These are phyloP conservation scores for Scutellaria baicalensis DNA, from an alignment of 257 asterid genomes.

Conservation along the genomic window DNA sequence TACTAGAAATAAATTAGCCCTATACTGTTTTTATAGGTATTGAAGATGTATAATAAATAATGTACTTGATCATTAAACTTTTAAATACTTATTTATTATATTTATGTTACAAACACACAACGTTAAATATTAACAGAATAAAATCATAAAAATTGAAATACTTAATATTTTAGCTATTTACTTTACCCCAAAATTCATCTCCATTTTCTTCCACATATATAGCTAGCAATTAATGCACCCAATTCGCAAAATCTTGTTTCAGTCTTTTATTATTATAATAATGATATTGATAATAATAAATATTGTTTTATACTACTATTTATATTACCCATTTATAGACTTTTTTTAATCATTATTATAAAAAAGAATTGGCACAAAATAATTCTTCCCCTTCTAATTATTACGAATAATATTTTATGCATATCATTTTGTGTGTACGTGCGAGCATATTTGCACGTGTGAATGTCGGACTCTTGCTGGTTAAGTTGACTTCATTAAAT, in stretches of 20 bases:
- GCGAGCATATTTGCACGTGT: conserved; percentile 31
- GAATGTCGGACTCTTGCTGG: conserved; percentile 15
- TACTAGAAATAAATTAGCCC: too few species aligned
- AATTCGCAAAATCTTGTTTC: conserved; percentile 3
- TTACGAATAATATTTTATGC: neutral
- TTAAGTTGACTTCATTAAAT: conserved; percentile 41
- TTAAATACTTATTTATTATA: too few species aligned
- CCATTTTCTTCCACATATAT: neutral
- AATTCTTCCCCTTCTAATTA: conserved; percentile 11
- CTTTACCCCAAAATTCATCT: neutral
- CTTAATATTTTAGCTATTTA: too few species aligned
- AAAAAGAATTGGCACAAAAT: neutral
- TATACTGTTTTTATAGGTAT: too few species aligned
- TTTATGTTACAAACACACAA: too few species aligned
- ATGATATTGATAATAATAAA: too few species aligned
- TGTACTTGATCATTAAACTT: too few species aligned
- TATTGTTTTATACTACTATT: too few species aligned
- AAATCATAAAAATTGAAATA: too few species aligned
- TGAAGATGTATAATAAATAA: too few species aligned
- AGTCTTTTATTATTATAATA: neutral
- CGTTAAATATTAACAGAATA: too few species aligned
- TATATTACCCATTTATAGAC: neutral
- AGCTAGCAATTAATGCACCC: neutral
- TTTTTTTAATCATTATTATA: neutral
- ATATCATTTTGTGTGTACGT: conserved; percentile 29